Conservation (phyloP, 2,329 filamentous ascomycete species). For the Metarhizium brunneum region DNA sequence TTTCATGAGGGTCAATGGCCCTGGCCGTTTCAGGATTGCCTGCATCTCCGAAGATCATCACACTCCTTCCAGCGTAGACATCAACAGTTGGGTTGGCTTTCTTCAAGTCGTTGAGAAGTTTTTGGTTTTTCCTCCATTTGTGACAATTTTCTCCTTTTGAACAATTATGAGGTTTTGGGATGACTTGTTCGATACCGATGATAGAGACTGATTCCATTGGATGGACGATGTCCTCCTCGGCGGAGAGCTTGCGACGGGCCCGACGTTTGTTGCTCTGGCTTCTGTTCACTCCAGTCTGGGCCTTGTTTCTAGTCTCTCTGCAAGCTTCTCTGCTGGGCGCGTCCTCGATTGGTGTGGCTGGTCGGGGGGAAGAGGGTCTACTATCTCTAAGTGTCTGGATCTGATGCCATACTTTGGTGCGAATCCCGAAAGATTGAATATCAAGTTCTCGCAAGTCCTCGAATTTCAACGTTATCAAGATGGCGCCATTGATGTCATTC, state of each 20-base stretch:
- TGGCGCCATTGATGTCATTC: constrained; percentile 85
- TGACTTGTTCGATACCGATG: constrained; percentile 80
- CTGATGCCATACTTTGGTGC: constrained; percentile 72
- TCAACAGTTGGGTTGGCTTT: constrained; percentile 62
- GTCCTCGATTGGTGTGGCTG: constrained; percentile 54
- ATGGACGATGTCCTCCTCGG: constrained; percentile 58
- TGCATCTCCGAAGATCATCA: constrained; percentile 70
- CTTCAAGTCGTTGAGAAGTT: constrained; percentile 64
- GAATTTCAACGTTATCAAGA: constrained; percentile 84
- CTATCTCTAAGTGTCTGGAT: constrained; percentile 60
- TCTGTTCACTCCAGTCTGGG: constrained; percentile 23
- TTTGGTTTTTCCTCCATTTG: constrained; percentile 74
- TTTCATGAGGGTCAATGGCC: constrained; percentile 45
- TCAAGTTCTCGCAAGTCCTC: constrained; percentile 77
- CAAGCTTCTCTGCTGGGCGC: constrained; percentile 41
- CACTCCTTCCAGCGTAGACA: constrained; percentile 48
- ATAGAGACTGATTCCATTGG: constrained; percentile 82
- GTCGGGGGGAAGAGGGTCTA: constrained; percentile 39
- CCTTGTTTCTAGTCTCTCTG: constrained; percentile 33
- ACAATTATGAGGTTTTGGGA: constrained; percentile 78
- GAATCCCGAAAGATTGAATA: constrained; percentile 72
- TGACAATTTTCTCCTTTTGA: constrained; percentile 78
- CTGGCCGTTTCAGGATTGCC: constrained; percentile 62
- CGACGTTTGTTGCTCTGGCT: constrained; percentile 32
- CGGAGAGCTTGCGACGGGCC: constrained; percentile 28